Evolutionary conservation across 257 asterid genomes (phyloP).

Genomic region (Osmanthus fragrans): DNA sequence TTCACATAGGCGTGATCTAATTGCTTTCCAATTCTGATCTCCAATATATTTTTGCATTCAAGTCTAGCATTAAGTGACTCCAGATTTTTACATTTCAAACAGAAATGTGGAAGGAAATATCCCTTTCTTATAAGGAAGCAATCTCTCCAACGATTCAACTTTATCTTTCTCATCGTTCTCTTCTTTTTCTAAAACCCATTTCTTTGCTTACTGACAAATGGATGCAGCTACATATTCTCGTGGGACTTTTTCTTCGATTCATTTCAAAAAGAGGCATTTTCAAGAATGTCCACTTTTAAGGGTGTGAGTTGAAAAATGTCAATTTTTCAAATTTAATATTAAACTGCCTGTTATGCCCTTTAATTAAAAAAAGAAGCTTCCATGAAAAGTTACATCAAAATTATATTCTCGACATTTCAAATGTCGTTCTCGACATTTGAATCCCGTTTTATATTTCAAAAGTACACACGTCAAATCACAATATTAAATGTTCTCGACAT

Average conservation of each 20-base stretch:
- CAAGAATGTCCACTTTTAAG: too few relatives aligned
- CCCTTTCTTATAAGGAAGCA: slow-evolving; percentile 43
- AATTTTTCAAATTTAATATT: too few relatives aligned
- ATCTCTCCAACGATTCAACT: slow-evolving; percentile 52
- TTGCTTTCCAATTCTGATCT: slow-evolving; percentile 66
- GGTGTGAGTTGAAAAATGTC: too few relatives aligned
- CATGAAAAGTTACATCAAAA: too few relatives aligned
- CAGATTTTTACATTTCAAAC: slow-evolving; percentile 52
- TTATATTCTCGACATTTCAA: too few relatives aligned
- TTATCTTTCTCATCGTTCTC: slow-evolving; percentile 51
- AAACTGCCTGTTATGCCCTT: too few relatives aligned
- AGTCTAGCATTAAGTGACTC: slow-evolving; percentile 43
- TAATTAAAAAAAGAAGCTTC: too few relatives aligned
- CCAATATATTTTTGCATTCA: slow-evolving; percentile 56
- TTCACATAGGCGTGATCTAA: slow-evolving; percentile 46
- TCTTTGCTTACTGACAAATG: slow-evolving; percentile 46
- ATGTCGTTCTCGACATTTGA: too few relatives aligned
- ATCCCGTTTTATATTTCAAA: too few relatives aligned
- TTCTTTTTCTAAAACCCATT: slow-evolving; percentile 50
- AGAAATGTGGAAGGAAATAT: slow-evolving; percentile 40
- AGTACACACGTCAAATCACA: too few relatives aligned
- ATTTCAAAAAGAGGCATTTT: too few relatives aligned
- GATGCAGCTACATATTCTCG: slow-evolving; percentile 51
- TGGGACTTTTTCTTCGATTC: slow-evolving; percentile 44
- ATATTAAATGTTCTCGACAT: too few relatives aligned